phyloP scores from a whole-genome alignment of 768 basidiomycete genomes.

The Hygrophoropsis aurantiaca region DNA sequence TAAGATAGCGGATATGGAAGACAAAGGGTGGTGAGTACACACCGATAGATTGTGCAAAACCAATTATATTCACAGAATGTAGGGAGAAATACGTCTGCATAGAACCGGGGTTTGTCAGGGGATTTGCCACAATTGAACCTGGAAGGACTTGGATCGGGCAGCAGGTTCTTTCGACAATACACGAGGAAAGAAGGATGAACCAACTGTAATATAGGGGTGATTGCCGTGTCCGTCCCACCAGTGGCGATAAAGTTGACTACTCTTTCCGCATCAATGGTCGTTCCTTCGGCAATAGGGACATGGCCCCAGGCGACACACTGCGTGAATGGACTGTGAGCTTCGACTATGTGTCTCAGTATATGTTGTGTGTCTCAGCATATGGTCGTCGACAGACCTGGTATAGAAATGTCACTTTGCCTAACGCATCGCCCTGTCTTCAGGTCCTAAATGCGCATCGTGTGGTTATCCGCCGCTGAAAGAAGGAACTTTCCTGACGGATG shows the following conservation, averaged over 20 bases:
- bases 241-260: too few relatives aligned
- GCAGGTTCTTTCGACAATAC: constrained; percentile 60
- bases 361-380: too few relatives aligned
- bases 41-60: background rate
- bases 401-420: too few relatives aligned
- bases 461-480: too few relatives aligned
- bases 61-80: background rate
- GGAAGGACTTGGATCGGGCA: constrained; percentile 77
- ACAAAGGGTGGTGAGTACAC: constrained; percentile 80
- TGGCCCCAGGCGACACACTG: constrained; percentile 44
- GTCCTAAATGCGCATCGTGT: too few relatives aligned
- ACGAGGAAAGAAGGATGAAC: constrained; percentile 27
- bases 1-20: constrained; percentile 88
- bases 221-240: too few relatives aligned
- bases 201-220: constrained; percentile 7
- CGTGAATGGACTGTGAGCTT: constrained; percentile 47
- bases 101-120: constrained; percentile 84
- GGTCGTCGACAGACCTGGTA: too few relatives aligned
- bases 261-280: too few relatives aligned
- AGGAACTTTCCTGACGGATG: too few relatives aligned
- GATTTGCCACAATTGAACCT: constrained; percentile 61
- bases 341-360: too few relatives aligned
- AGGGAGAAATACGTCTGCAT: constrained; percentile 89
- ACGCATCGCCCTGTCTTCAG: too few relatives aligned
- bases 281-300: too few relatives aligned